Base-by-base conservation (phyloP, 225 moss, liverwort and hornwort genomes). In the Ulota crispa region DNA sequence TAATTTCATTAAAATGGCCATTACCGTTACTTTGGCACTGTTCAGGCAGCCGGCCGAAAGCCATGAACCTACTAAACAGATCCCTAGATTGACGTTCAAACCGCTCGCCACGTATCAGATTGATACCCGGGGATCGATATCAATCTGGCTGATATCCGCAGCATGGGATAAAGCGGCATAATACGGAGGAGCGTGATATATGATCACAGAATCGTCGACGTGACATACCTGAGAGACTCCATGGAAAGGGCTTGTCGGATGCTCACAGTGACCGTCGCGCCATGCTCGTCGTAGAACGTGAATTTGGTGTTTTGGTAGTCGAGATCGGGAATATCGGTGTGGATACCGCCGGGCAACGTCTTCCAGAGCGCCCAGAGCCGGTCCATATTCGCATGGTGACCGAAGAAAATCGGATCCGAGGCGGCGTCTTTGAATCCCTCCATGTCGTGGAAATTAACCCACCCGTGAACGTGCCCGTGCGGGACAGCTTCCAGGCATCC, bases 211-310 rank as follows among this genome's bases (percentile, higher is more conserved):
- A 26, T 27, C 60, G 59, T 41, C 26, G 16, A 8, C 30, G 6
- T 9, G 24, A 64, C 36, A 32, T 64, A 92, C 63, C 91, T 79
- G 19, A 89, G 70, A 13, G 24, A 76, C 28, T 82, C 72, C 72
- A 55, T 42, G 0, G 84, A 53, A 0, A 86, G 74, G 4, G 81
- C 60, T 64, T 92, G 87, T 11, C 14, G 9, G 2, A 87, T 34
- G 30, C 85, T 88, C 12, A 76, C 87, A 11, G 37, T 57, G 43
- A 83, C 83, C 4, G 75, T 23, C 4, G 18, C 72, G 18, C 79
- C 85, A 5, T 68, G 75, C 70, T 91, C 92, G 20, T 93, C 86
- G 30, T 83, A 89, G 9, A 91, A 91, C 2, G 86, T 79, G 69
- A 93, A 89, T 9, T 75, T 21, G 6, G 89, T 82, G 39, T 89